phyloP scores from a whole-genome alignment of 495 filamentous ascomycete genomes.

The Evansstolkia leycettana region DNA sequence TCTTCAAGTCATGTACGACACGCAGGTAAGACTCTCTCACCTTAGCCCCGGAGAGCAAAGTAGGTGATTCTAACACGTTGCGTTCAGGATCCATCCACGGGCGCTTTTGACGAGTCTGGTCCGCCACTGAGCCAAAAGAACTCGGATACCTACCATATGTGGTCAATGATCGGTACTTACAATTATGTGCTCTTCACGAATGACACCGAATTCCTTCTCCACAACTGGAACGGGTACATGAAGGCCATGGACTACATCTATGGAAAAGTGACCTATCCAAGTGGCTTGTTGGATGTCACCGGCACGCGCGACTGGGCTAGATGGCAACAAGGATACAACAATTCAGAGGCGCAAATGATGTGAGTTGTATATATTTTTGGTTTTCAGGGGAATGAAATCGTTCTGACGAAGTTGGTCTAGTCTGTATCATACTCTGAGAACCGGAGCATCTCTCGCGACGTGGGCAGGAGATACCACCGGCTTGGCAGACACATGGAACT shows the following conservation, averaged over 20 bases:
- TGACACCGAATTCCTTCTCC: slow-evolving; percentile 35
- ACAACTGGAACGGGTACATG: slow-evolving; percentile 39
- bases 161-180: slow-evolving; percentile 50
- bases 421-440: slow-evolving; percentile 38
- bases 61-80: no score
- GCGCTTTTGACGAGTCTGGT: slow-evolving; percentile 46
- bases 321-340: slow-evolving; percentile 38
- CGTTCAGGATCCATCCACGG: slow-evolving; percentile 14
- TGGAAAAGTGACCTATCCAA: slow-evolving; percentile 33
- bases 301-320: slow-evolving; percentile 46
- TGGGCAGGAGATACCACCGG: slow-evolving; percentile 36
- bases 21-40: slow-evolving; percentile 26
- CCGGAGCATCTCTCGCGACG: slow-evolving; percentile 34
- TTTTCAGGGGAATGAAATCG: neutral
- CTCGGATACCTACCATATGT: slow-evolving; percentile 54
- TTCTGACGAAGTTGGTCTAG: slow-evolving; percentile 10
- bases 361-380: slow-evolving; percentile 4
- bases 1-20: slow-evolving; percentile 46
- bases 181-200: slow-evolving; percentile 49
- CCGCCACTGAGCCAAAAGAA: slow-evolving; percentile 42
- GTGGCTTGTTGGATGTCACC: slow-evolving; percentile 43
- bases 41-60: no score
- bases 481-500: slow-evolving; percentile 29
- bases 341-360: slow-evolving; percentile 46
- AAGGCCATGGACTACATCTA: slow-evolving; percentile 43